Base-by-base conservation (phyloP, 192 early-diverging fungal genomes). In the Coemansia sp. region DNA sequence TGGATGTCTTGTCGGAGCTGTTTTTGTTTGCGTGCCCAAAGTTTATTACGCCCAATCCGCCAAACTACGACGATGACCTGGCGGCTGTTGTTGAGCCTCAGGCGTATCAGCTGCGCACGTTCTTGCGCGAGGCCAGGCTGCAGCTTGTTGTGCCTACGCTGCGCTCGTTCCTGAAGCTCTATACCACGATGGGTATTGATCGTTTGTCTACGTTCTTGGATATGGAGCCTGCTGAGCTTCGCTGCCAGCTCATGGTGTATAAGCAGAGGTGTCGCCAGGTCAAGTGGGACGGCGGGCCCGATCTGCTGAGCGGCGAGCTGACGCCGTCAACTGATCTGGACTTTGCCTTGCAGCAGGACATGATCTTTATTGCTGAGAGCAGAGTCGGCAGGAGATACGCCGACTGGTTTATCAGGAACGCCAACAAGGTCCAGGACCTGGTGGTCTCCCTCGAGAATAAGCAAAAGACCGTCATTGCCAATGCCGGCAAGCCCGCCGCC, bases 361-460 rank as follows among this genome's bases (percentile, higher is more conserved):
- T 98, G 89, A 92, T 98, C 76, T 90, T 94, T 80, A 93, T 98
- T 83, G 89, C 91, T 10, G 96, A 98, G 83, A 91, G 88, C 83
- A 94, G 96, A 75, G 88, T 93, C n/a, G 94, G 93, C 29, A 89
- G 94, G 43, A 89, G 93, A 63, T 94, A 94, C 76, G 95, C 89
- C 37, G 96, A 98, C 67, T 98, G 94, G 93, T 97, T 96, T 70
- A 91, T 97, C 72, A 89, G 95, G 62, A 91, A 98, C 82, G 92
- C 94, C 65, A 94, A 91, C 82, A 95, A 94, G 84, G 92, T 95
- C 36, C 80, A 83, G 65, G 80, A 83, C 59, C 40, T 83, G n/a
- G 60, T 83, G 36, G 67, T 70, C 65, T 67, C 14, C 41, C 58
- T 78, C 25, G 80, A 83, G 68, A 64, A 58, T 60, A 65, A 51